Evolutionary conservation across 352 stramenopile genomes (phyloP).

Genomic region (Pythium aristosporum): DNA sequence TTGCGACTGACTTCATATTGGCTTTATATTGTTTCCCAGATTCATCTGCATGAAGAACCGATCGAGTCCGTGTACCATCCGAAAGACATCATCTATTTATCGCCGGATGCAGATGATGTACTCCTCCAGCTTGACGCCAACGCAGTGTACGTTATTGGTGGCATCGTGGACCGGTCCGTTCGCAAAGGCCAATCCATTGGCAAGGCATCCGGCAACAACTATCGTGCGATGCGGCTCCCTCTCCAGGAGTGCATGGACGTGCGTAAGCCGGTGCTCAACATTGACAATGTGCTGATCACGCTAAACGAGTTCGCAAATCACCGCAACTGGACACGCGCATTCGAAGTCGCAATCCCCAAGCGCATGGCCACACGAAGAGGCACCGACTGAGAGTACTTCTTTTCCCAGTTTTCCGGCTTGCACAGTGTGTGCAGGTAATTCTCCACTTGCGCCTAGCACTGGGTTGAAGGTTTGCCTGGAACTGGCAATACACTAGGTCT

Average conservation of each 20-base stretch:
- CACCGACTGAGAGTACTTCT: not conserved
- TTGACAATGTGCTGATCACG: constrained; percentile 71
- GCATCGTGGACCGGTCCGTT: constrained; percentile 84
- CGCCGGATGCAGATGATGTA: constrained; percentile 73
- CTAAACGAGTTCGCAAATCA: constrained; percentile 79
- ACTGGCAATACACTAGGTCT: too few species aligned
- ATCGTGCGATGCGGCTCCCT: constrained; percentile 52
- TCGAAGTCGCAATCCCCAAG: constrained; percentile 50
- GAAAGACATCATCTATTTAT: constrained; percentile 77
- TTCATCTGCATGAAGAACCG: constrained; percentile 38
- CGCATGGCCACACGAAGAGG: constrained; percentile 37
- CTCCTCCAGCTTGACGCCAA: constrained; percentile 48
- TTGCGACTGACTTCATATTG: not conserved
- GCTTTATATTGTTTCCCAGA: not conserved
- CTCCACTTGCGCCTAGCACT: too few species aligned
- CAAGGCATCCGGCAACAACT: constrained; percentile 34
- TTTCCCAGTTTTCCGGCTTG: too few species aligned
- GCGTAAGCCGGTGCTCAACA: constrained; percentile 71
- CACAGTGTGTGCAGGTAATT: too few species aligned
- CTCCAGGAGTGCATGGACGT: constrained; percentile 62
- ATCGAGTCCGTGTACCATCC: constrained; percentile 51
- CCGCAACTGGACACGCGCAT: constrained; percentile 60
- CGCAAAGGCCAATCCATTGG: constrained; percentile 45
- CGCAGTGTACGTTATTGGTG: constrained; percentile 75
- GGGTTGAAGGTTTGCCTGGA: too few species aligned